phyloP scores from a whole-genome alignment of 1,139 yeast genomes.

The Nakaseomyces sp. region DNA sequence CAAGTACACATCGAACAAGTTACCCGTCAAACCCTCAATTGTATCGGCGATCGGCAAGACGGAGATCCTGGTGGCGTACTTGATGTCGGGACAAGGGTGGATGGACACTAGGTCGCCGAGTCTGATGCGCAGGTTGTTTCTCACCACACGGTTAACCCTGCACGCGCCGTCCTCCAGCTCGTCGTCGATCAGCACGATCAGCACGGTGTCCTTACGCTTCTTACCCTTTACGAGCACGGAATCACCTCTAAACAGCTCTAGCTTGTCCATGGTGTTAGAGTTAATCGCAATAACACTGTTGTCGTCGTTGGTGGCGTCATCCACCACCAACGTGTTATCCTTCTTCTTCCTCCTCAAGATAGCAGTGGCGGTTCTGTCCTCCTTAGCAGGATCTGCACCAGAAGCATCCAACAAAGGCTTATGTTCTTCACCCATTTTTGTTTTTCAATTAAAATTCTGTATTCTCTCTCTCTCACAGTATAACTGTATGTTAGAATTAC shows the following conservation, averaged over 20 bases:
- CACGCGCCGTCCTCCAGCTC: slow-evolving; percentile 95
- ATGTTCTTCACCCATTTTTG: slow-evolving; percentile 30
- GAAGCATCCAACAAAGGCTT: slow-evolving; percentile 45
- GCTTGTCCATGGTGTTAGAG: slow-evolving; percentile 87
- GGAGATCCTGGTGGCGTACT: slow-evolving; percentile 87
- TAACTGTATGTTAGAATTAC: too few relatives aligned
- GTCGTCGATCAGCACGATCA: slow-evolving; percentile 92
- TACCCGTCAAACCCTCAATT: slow-evolving; percentile 95
- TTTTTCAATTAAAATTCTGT: background rate
- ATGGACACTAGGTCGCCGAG: slow-evolving; percentile 85
- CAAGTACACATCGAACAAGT: slow-evolving; percentile 90
- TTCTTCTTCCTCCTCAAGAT: slow-evolving; percentile 96
- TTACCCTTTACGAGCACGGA: slow-evolving; percentile 96
- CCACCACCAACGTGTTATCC: slow-evolving; percentile 84
- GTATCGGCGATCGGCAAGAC: slow-evolving; percentile 97
- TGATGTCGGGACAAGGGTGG: slow-evolving; percentile 96
- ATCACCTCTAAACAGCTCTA: slow-evolving; percentile 95
- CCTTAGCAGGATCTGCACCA: slow-evolving; percentile 44
- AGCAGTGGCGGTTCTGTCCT: slow-evolving; percentile 94
- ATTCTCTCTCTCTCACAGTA: too few relatives aligned
- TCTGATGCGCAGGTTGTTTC: slow-evolving; percentile 90
- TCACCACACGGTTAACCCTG: slow-evolving; percentile 87
- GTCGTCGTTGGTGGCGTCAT: slow-evolving; percentile 95
- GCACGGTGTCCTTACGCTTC: slow-evolving; percentile 96
- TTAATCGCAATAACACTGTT: slow-evolving; percentile 94